Conservation (phyloP, 2,329 filamentous ascomycete genomes). For the Chalaropsis thielavioides region DNA sequence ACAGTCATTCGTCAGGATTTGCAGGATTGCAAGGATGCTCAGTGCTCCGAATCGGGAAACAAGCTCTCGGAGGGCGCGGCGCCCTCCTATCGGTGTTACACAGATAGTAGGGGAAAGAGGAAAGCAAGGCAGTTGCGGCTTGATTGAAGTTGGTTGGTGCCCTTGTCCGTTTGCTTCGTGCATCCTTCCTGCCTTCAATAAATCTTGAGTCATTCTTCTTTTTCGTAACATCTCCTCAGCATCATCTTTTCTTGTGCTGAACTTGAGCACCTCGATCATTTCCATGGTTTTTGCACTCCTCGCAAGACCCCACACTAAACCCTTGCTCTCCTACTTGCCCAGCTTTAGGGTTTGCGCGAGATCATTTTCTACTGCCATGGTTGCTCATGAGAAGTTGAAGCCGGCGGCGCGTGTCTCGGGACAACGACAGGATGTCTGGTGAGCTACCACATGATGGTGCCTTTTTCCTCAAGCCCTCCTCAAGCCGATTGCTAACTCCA, state of each 20-base stretch:
- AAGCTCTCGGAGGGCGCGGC: background rate
- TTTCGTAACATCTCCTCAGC: background rate
- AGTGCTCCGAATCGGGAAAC: background rate
- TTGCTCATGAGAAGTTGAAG: constrained; percentile 33
- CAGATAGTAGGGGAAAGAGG: background rate
- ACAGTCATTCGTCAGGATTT: no score
- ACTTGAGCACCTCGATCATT: background rate
- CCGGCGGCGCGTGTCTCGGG: constrained; percentile 37
- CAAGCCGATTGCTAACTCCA: background rate
- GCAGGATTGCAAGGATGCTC: background rate
- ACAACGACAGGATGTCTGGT: constrained; percentile 40
- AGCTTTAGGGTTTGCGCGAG: background rate
- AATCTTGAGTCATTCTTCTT: background rate
- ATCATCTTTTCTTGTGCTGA: background rate
- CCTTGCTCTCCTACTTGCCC: background rate
- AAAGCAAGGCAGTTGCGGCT: background rate
- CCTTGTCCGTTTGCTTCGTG: background rate
- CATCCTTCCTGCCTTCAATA: background rate
- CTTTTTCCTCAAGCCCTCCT: background rate
- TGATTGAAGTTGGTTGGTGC: background rate
- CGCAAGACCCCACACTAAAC: background rate
- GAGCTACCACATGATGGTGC: constrained; percentile 19
- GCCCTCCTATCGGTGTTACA: background rate
- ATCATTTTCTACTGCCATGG: constrained; percentile 16
- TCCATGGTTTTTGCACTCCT: background rate